Percentiles rank a stretch among this genome's conserved stretches.
Evolutionary conservation across 257 asterid genomes (phyloP).

Genomic region (Datura wrightii): DNA sequence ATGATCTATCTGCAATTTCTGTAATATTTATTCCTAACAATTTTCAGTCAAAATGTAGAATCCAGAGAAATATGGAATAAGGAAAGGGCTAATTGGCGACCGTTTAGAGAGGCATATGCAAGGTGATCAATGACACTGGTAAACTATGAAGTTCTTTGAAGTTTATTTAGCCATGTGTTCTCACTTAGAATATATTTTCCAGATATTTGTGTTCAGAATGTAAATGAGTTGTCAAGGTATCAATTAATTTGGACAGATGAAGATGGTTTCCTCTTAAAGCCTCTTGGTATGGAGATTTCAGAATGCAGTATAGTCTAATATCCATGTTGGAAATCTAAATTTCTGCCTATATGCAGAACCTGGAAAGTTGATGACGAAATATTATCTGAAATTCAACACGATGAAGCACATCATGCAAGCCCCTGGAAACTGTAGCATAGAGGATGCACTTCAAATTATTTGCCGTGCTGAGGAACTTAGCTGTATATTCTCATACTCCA

Average conservation of each 20-base stretch:
- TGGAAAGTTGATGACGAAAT: constrained; percentile 95
- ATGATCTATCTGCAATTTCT: constrained; percentile 28
- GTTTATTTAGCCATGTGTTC: constrained; percentile 26
- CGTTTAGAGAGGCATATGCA: constrained; percentile 79
- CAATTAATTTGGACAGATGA: constrained; percentile 97
- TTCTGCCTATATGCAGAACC: constrained; percentile 63
- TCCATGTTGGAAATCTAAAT: constrained; percentile 24
- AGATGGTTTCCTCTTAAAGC: constrained; percentile 88
- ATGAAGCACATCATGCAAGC: constrained; percentile 94
- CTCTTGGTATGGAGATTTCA: constrained; percentile 66
- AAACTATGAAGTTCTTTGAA: constrained; percentile 22
- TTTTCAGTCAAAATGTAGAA: constrained; percentile 60
- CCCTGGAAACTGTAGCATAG: constrained; percentile 71
- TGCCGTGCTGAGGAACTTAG: constrained; percentile 89
- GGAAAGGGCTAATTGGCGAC: constrained; percentile 60
- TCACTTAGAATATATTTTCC: constrained; percentile 34
- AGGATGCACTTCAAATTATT: constrained; percentile 75
- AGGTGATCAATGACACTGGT: constrained; percentile 52
- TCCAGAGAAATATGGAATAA: constrained; percentile 76
- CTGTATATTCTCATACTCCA: constrained; percentile 53
- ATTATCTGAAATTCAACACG: constrained; percentile 92
- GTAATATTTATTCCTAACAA: constrained; percentile 43
- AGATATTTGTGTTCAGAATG: constrained; percentile 89
- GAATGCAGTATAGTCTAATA: constrained; percentile 21
- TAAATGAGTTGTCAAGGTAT: constrained; percentile 76